Evolutionary conservation across 306 rosid genomes (phyloP), one percentile per base, ranked within the genome.

Genomic region (Prunus fruticosa): DNA sequence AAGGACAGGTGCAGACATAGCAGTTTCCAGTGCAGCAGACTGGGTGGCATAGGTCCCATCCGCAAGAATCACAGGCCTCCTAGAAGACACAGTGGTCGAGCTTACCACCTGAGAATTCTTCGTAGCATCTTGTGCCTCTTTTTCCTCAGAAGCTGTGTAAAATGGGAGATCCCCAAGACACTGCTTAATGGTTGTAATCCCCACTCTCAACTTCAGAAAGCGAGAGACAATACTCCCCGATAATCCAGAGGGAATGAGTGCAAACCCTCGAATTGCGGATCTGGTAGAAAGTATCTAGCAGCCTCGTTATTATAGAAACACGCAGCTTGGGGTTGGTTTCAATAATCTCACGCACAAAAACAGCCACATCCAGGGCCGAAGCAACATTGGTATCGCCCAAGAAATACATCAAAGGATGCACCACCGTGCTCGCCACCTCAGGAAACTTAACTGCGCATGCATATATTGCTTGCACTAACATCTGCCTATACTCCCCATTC

Each of bases 11-110:
- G 94, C 97, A 4, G 97, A 91, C 88, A 91, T 84, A 56, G 93
- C 97, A 76, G 98, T 96, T 82, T 96, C 99, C 57, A 92, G 75
- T 8, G 96, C 96, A 67, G 99, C 99, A 86, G 98, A 91, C 82
- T 96, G 99, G 61, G 99, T 96, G 47, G 99, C 99, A 88, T 96
- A 96, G 75, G 99, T 96, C 70, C 99, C 99, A 60, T 96, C 99
- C 0, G 99, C 93, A 45, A 96, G 98, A 75, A 93, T 82, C 0
- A 96, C 98, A 1, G 99, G 99, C 87, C 99, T 86, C 84, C 96
- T 89, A 50, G 99, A 96, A 47, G 99, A 96, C 64, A 93, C 81
- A 0, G 91, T 83, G 74, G 92, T 73, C 10, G 99, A 76, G 83
- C 62, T 91, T 13, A 89, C 82, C 53, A 83, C 93, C 79, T 80